Conservation (phyloP, 257 asterid genomes). For the Solanum chiquidenum region DNA sequence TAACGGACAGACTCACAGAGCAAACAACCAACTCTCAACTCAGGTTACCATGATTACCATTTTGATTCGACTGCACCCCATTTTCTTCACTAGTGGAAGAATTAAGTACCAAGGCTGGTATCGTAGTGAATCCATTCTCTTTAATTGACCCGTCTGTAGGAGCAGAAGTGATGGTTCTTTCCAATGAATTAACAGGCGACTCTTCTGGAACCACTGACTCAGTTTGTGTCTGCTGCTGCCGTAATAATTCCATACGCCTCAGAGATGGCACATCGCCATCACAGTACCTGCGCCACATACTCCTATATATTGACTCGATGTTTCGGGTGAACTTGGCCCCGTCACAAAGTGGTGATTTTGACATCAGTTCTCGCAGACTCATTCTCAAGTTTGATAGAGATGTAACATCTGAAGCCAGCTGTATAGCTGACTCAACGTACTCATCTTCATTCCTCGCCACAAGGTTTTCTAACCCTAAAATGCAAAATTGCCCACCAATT, state of each 20-base stretch:
- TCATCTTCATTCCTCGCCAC: constrained; percentile 80
- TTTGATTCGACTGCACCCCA: constrained; percentile 19
- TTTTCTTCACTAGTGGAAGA: constrained; percentile 32
- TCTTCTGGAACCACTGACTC: constrained; percentile 21
- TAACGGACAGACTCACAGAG: background rate
- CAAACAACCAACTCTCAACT: background rate
- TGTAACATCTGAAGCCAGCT: constrained; percentile 59
- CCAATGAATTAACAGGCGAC: constrained; percentile 11
- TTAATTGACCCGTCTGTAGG: constrained; percentile 21
- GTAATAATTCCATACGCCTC: constrained; percentile 38
- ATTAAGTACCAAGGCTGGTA: background rate
- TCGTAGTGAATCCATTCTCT: constrained; percentile 40
- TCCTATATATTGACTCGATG: constrained; percentile 61
- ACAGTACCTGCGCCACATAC: constrained; percentile 83
- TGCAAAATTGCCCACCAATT: background rate
- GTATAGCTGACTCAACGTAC: constrained; percentile 60
- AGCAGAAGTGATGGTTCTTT: constrained; percentile 11
- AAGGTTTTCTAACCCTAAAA: constrained; percentile 61
- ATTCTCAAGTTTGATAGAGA: constrained; percentile 71
- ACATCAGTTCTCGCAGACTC: constrained; percentile 73
- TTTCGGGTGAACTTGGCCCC: constrained; percentile 59
- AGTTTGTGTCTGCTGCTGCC: constrained; percentile 14
- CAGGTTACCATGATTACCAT: background rate
- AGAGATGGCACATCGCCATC: constrained; percentile 75
- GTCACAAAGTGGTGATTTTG: constrained; percentile 76